These are phyloP conservation scores for Haematococcus lacustris DNA, from an alignment of 139 green algal genomes.

Conservation along the genomic window DNA sequence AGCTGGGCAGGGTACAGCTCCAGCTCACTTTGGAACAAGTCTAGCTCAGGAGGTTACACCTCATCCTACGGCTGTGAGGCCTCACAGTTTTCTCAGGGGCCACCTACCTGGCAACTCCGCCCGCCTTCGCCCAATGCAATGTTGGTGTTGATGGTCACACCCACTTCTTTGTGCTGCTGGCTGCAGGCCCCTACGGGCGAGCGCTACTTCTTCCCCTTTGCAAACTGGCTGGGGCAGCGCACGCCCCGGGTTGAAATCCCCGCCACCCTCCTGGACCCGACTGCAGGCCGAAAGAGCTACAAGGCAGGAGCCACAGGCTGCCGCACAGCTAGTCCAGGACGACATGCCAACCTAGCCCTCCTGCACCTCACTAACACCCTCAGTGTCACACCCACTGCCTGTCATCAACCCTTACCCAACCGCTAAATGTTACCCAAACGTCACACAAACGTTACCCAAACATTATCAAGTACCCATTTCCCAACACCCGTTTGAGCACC, in stretches of 20 bases:
- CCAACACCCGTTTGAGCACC: no score
- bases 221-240: conserved; percentile 11
- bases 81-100: background rate
- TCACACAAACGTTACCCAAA: no score
- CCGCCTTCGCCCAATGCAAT: background rate
- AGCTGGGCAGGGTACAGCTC: no score
- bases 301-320: conserved; percentile 10
- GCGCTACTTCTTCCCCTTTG: conserved; percentile 32
- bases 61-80: no score
- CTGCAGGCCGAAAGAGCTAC: conserved; percentile 9
- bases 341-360: no score
- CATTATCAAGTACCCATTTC: no score
- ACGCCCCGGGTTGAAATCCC: conserved; percentile 23
- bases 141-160: background rate
- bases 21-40: no score
- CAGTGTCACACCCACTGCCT: no score
- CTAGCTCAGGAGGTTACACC: no score
- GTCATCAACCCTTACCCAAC: background rate
- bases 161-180: background rate
- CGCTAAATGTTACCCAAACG: background rate
- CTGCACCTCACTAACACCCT: no score
- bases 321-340: no score
- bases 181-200: conserved; percentile 17
- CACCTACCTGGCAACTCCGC: background rate
- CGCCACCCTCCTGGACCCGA: conserved; percentile 20